Percentiles rank a stretch among this genome's conserved stretches.
phyloP scores from a whole-genome alignment of 2,329 filamentous ascomycete species.

The Hymenoscyphus albidus region DNA sequence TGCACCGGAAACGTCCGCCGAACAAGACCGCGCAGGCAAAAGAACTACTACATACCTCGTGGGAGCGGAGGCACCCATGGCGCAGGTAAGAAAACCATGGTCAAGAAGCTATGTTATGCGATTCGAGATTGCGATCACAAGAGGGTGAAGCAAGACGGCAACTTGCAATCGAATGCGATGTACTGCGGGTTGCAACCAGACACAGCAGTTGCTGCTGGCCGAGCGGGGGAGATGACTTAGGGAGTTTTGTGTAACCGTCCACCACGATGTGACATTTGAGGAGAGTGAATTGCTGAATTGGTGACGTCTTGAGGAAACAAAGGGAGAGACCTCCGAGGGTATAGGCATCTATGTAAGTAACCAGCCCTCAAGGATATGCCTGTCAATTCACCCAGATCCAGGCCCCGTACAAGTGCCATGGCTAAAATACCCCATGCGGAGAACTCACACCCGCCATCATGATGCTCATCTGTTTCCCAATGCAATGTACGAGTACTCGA shows the following conservation, averaged over 20 bases:
- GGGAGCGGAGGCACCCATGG: slow-evolving; percentile 58
- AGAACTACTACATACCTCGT: slow-evolving; percentile 40
- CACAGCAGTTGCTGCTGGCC: background rate
- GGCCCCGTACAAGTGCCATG: background rate
- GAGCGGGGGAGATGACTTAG: background rate
- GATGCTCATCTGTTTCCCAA: background rate
- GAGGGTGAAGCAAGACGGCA: background rate
- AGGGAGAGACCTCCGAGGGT: background rate
- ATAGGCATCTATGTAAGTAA: background rate
- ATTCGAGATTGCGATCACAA: background rate
- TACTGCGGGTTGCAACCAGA: background rate
- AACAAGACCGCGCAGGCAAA: background rate
- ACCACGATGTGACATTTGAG: background rate
- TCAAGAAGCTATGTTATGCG: slow-evolving; percentile 6
- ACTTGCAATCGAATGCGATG: background rate
- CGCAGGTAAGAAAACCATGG: slow-evolving; percentile 52
- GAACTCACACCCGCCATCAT: background rate
- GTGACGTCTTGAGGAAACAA: background rate
- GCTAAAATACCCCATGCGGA: background rate
- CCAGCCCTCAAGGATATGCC: background rate
- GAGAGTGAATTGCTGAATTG: background rate
- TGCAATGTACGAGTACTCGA: background rate
- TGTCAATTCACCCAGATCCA: background rate
- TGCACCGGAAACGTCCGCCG: background rate
- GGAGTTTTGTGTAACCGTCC: background rate